phyloP scores from a whole-genome alignment of 108 stramenopile species.

The Craspedostauros australis region DNA sequence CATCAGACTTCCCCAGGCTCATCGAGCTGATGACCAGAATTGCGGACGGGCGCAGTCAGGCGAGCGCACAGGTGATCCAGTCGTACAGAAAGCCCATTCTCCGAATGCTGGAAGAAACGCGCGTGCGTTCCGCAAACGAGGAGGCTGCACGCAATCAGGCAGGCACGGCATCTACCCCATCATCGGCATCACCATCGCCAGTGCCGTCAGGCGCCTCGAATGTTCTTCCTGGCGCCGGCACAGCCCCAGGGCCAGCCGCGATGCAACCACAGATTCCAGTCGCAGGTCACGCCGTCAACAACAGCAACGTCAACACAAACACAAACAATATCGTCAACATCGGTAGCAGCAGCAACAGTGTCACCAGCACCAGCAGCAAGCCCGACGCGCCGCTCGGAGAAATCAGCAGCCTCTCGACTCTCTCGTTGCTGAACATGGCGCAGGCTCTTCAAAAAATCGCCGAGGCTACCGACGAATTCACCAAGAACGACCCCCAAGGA shows the following conservation, averaged over 20 bases:
- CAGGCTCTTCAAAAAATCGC: slow-evolving; percentile 56
- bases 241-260: no score
- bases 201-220: no score
- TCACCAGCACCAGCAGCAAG: not conserved
- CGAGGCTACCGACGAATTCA: slow-evolving; percentile 54
- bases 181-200: no score
- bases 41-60: slow-evolving; percentile 67
- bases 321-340: no score
- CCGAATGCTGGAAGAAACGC: slow-evolving; percentile 75
- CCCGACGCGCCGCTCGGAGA: slow-evolving; percentile 24
- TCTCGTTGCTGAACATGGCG: slow-evolving; percentile 47
- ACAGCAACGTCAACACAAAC: not conserved
- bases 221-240: no score
- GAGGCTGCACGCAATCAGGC: no score
- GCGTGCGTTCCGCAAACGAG: no score
- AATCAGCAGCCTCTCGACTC: slow-evolving; percentile 62
- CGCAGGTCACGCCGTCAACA: no score
- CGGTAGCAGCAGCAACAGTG: not conserved
- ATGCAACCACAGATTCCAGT: no score
- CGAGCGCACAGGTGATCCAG: slow-evolving; percentile 56
- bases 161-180: no score
- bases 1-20: slow-evolving; percentile 76
- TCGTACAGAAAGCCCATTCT: slow-evolving; percentile 68
- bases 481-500: slow-evolving; percentile 67
- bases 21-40: slow-evolving; percentile 81